These are phyloP conservation scores for Stellera chamaejasme DNA, from an alignment of 345 rosid species.

Conservation along the genomic window DNA sequence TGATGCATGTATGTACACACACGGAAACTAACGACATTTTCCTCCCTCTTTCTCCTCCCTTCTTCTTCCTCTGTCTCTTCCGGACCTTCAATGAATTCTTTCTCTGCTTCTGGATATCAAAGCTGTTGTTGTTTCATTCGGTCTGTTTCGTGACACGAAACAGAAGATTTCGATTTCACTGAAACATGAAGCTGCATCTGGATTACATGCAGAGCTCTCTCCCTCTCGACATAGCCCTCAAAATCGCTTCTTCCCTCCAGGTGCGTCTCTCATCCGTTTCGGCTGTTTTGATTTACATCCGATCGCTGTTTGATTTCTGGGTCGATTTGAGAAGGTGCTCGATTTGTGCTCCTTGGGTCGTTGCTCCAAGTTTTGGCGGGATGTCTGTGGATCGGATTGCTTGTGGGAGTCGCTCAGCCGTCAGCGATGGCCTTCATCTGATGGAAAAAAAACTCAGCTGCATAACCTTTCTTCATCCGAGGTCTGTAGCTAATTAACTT, in stretches of 20 bases:
- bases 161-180: too few species aligned
- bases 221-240: constrained; percentile 51
- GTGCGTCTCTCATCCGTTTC: constrained; percentile 15
- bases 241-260: constrained; percentile 54
- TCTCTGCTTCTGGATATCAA: too few species aligned
- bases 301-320: constrained; percentile 1
- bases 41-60: too few species aligned
- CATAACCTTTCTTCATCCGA: constrained; percentile 6
- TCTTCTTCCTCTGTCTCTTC: too few species aligned
- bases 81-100: too few species aligned
- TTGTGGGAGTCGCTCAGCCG: constrained; percentile 55
- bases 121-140: too few species aligned
- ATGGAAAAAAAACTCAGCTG: constrained; percentile 9
- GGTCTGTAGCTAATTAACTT: too few species aligned
- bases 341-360: constrained; percentile 58
- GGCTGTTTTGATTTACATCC: background rate
- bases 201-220: constrained; percentile 22
- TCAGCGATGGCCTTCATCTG: constrained; percentile 51
- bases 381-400: constrained; percentile 48
- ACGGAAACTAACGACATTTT: too few species aligned
- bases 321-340: constrained; percentile 26
- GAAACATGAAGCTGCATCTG: constrained; percentile 21
- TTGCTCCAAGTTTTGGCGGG: constrained; percentile 70
- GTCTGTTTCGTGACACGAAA: too few species aligned
- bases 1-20: too few species aligned